Conservation (phyloP, 2,329 filamentous ascomycete species). For the Colletotrichum sp. region DNA sequence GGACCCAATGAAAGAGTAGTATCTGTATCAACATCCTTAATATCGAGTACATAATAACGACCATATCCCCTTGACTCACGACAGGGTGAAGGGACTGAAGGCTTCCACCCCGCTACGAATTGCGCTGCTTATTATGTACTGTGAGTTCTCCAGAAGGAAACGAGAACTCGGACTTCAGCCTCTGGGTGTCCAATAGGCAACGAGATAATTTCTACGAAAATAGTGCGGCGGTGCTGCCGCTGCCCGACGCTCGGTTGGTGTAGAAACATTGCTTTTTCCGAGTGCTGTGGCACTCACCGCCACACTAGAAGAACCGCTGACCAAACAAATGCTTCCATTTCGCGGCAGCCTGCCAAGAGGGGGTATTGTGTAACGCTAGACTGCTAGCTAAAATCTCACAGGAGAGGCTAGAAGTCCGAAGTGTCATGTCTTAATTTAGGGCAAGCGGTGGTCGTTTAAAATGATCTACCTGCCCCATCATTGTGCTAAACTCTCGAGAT, state of each 20-base stretch:
- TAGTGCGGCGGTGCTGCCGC: not conserved
- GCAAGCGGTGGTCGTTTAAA: not conserved
- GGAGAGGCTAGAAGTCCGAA: not conserved
- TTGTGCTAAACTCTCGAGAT: not conserved
- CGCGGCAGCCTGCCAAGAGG: not conserved
- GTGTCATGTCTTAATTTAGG: not conserved
- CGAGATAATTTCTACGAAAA: not conserved
- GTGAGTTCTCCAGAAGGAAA: not conserved
- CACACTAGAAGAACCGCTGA: not conserved
- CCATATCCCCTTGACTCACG: not conserved
- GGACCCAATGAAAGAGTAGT: not conserved
- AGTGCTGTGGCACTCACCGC: not conserved
- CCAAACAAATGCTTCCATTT: not conserved
- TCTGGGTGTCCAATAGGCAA: not conserved
- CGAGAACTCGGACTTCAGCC: not conserved
- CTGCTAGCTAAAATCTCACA: not conserved
- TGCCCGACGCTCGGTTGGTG: not conserved
- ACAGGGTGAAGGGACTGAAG: not conserved
- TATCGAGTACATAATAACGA: not conserved
- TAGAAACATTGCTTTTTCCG: not conserved
- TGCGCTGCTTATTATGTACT: not conserved
- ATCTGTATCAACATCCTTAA: not conserved
- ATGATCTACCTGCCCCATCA: not conserved
- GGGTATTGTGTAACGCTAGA: not conserved
- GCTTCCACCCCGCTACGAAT: not conserved